Evolutionary conservation across 148 eudicot species (phyloP).

Genomic region (Euryodendron excelsum): DNA sequence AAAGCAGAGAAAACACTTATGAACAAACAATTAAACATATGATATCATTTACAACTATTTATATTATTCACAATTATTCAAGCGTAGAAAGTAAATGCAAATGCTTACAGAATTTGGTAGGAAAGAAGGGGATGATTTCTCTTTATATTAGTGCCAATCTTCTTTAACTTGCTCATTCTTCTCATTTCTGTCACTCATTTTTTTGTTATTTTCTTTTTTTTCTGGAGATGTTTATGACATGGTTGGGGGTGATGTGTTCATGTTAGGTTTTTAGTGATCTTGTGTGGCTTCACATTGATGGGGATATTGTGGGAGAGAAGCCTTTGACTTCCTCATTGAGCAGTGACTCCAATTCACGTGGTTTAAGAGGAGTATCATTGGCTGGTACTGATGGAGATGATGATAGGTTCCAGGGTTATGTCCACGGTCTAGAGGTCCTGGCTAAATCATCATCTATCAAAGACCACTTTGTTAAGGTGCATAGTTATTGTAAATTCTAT

Average conservation of each 20-base stretch:
- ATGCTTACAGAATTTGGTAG: background rate
- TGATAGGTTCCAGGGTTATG: constrained; percentile 47
- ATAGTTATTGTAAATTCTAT: constrained; percentile 11
- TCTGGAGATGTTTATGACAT: background rate
- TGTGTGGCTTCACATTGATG: constrained; percentile 58
- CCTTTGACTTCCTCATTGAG: constrained; percentile 26
- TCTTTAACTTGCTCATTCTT: background rate
- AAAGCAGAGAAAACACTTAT: background rate
- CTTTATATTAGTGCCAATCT: too few species aligned
- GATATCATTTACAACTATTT: background rate
- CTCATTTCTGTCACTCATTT: background rate
- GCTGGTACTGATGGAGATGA: constrained; percentile 37
- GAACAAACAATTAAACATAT: background rate
- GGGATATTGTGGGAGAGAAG: constrained; percentile 61
- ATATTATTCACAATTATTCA: background rate
- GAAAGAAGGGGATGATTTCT: background rate
- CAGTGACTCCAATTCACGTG: constrained; percentile 25
- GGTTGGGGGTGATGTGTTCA: constrained; percentile 9
- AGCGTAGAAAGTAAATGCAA: background rate
- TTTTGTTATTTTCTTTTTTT: background rate
- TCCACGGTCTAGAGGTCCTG: constrained; percentile 46
- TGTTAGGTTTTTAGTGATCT: constrained; percentile 51
- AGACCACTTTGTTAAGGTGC: constrained; percentile 56
- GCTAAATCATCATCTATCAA: constrained; percentile 33
- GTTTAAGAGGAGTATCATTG: constrained; percentile 31